Evolutionary conservation across 805 yeast species (phyloP).

Genomic region (Candida mattraensis): DNA sequence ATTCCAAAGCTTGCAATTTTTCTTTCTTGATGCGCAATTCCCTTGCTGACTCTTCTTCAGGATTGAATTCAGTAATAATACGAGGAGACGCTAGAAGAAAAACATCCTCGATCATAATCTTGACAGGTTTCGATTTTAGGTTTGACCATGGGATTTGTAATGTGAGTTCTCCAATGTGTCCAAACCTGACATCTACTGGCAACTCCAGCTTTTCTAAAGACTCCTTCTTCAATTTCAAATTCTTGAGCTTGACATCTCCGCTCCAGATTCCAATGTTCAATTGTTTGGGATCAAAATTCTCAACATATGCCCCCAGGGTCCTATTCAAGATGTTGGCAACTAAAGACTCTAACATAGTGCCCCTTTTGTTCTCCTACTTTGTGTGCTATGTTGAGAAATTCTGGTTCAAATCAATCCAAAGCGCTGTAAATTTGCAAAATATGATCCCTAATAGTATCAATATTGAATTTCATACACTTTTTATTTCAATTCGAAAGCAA

Average conservation of each 20-base stretch:
- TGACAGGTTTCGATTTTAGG: conserved; percentile 88
- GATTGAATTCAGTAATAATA: conserved; percentile 50
- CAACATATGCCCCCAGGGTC: conserved; percentile 73
- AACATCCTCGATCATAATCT: conserved; percentile 81
- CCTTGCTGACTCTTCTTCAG: conserved; percentile 59
- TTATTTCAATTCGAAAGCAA: conserved; percentile 3
- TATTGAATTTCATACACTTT: no score
- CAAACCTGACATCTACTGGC: conserved; percentile 86
- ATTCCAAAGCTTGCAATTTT: conserved; percentile 65
- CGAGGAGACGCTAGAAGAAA: conserved; percentile 80
- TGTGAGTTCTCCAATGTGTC: conserved; percentile 85
- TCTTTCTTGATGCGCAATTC: conserved; percentile 62
- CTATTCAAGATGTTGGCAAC: conserved; percentile 64
- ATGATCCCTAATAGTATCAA: background rate
- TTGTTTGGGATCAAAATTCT: conserved; percentile 94
- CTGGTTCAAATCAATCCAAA: no score
- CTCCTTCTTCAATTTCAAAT: conserved; percentile 80
- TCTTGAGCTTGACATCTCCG: conserved; percentile 87
- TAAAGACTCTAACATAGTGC: conserved; percentile 27
- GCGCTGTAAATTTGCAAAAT: background rate
- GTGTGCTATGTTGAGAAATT: background rate
- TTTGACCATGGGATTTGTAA: conserved; percentile 97
- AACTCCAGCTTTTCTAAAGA: conserved; percentile 82
- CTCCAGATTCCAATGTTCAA: conserved; percentile 95
- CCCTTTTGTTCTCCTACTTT: background rate